A percentile compares a stretch with the other conserved stretches of the same genome.
These are phyloP conservation scores for Jacaranda mimosifolia DNA, from an alignment of 257 asterid species.

Conservation along the genomic window DNA sequence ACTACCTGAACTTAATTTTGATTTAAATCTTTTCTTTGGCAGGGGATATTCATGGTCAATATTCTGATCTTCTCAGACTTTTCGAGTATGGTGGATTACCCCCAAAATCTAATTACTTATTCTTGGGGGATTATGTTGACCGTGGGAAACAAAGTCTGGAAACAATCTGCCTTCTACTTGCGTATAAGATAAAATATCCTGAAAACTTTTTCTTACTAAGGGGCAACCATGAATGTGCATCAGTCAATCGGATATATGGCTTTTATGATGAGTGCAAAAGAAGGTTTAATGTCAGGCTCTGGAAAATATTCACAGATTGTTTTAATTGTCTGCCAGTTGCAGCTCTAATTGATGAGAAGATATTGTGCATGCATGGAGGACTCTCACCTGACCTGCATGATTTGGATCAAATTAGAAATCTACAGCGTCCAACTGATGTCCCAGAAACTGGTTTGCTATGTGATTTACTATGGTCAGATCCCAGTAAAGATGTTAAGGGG, in stretches of 20 bases:
- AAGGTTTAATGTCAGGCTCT: conserved; percentile 65
- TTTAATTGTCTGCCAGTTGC: conserved; percentile 82
- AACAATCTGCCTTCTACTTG: conserved; percentile 78
- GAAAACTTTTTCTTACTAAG: conserved; percentile 77
- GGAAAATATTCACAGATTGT: conserved; percentile 78
- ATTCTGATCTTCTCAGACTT: conserved; percentile 77
- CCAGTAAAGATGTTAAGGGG: conserved; percentile 69
- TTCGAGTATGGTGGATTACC: conserved; percentile 79
- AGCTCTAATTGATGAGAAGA: conserved; percentile 74
- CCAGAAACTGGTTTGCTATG: conserved; percentile 77
- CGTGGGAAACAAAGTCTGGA: conserved; percentile 86
- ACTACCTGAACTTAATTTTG: conserved; percentile 6
- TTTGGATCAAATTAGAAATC: conserved; percentile 68
- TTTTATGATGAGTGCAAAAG: conserved; percentile 80
- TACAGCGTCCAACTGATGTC: conserved; percentile 72
- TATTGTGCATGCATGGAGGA: conserved; percentile 87
- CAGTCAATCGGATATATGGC: conserved; percentile 74
- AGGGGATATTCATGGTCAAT: conserved; percentile 86
- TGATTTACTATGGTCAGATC: conserved; percentile 82
- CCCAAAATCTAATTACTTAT: conserved; percentile 69
- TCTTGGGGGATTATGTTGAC: conserved; percentile 81
- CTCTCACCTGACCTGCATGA: conserved; percentile 73
- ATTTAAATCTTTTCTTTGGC: conserved; percentile 15
- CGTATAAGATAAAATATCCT: conserved; percentile 72
- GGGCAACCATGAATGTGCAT: conserved; percentile 83